These are phyloP conservation scores for Vitis vinifera DNA, from an alignment of 164 flowering plant genomes.

Conservation along the genomic window ASM3070453v1 NC_081812.1:20029501-20030000, in stretches of 20 bases:
- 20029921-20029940: too few relatives aligned
- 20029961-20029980: too few relatives aligned
- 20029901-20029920: not conserved
- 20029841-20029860: not conserved
- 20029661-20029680: too few relatives aligned
- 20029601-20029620: not conserved
- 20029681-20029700: too few relatives aligned
- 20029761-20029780: too few relatives aligned
- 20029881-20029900: not conserved
- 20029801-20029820: not conserved
- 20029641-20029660: too few relatives aligned
- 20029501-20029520: not conserved
- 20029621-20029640: not conserved
- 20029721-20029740: not conserved
- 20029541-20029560: conserved; percentile 8
- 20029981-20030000: too few relatives aligned
- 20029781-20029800: not conserved
- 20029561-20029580: not conserved
- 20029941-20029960: too few relatives aligned
- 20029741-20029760: not conserved
- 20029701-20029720: not conserved
- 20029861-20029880: not conserved
- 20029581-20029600: not conserved
- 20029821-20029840: not conserved
- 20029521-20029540: conserved; percentile 5